These are phyloP conservation scores for Cadophora malorum DNA, from an alignment of 2,329 filamentous ascomycete genomes.

Conservation along the genomic window DNA sequence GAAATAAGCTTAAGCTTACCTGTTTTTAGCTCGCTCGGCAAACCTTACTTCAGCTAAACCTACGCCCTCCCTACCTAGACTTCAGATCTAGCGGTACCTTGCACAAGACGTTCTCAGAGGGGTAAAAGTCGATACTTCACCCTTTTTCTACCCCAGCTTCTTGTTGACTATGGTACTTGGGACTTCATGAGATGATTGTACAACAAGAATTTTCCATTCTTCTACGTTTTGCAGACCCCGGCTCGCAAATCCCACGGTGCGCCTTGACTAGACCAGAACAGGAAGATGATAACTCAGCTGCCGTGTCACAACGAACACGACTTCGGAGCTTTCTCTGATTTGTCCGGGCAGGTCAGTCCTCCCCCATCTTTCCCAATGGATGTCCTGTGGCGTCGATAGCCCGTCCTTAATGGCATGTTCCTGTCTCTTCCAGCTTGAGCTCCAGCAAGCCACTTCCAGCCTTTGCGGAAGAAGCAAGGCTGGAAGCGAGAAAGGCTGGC, in stretches of 20 bases:
- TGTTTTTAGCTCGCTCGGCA: slow-evolving; percentile 11
- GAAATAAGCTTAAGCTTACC: slow-evolving; percentile 4
- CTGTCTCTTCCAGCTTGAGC: background rate
- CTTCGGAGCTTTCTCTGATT: slow-evolving; percentile 13
- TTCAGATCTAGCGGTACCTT: background rate
- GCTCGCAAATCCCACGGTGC: background rate
- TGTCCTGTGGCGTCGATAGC: slow-evolving; percentile 10
- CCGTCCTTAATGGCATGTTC: background rate
- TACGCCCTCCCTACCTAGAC: background rate
- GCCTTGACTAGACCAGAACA: background rate
- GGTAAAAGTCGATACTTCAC: background rate
- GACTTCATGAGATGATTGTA: background rate
- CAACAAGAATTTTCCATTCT: background rate
- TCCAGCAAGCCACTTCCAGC: slow-evolving; percentile 10
- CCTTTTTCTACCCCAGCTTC: background rate
- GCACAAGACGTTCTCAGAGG: background rate
- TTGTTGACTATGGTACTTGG: background rate
- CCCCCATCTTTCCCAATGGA: background rate
- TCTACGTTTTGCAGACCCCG: background rate
- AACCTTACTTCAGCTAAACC: slow-evolving; percentile 2
- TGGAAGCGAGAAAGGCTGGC: slow-evolving; percentile 7
- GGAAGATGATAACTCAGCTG: slow-evolving; percentile 7
- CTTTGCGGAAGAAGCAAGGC: background rate
- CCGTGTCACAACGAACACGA: slow-evolving; percentile 9
- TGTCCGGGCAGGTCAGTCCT: background rate